Evolutionary conservation across 1,284 basidiomycete genomes (phyloP), one percentile per base, ranked within the genome.

Genomic region (Paramarasmius palmivorus): DNA sequence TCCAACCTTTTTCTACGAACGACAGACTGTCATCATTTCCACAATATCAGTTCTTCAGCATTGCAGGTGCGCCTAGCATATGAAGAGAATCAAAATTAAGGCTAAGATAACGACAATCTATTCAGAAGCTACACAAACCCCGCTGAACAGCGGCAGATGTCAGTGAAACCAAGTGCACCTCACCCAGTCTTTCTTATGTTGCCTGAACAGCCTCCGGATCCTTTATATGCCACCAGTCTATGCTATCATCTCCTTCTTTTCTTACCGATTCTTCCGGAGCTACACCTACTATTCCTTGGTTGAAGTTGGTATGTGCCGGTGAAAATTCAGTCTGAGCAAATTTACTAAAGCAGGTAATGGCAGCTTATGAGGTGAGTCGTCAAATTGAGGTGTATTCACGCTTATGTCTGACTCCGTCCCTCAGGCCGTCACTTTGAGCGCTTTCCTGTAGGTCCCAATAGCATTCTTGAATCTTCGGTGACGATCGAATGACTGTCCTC

Each of bases 191-290:
- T 40, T 50, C 37, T 39, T 42, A 53, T 48, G 35, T 49, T 37
- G 9, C 9, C 14, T 2, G 62, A 65, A 29, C 64, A 89, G 86
- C 54, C 69, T 91, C 29, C 83, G 90, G 56, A 83, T 92, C 53
- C 66, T 92, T 59, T 92, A 90, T 63, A 89, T 92, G 89, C 89
- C 89, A 2, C 80, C 83, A 2, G 76, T 92, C 46, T 93, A 91
- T 68, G 86, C 88, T n/a, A 73, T 95, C 63, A 84, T 95, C 54
- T 92, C 91, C 1, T 95, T 94, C 78, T 83, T 93, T 63, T 92
- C 90, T 20, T 95, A 92, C 63, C 82, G 93, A 4, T 95, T 75
- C 72, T 94, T 92, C 75, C 80, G 88, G 47, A 74, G 77, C 57
- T 93, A 90, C 66, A 90, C 87, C 36, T 92, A 95, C 68, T 95